These are phyloP conservation scores for Botrytis elliptica DNA, from an alignment of 2,329 filamentous ascomycete species.

Conservation along the genomic window DNA sequence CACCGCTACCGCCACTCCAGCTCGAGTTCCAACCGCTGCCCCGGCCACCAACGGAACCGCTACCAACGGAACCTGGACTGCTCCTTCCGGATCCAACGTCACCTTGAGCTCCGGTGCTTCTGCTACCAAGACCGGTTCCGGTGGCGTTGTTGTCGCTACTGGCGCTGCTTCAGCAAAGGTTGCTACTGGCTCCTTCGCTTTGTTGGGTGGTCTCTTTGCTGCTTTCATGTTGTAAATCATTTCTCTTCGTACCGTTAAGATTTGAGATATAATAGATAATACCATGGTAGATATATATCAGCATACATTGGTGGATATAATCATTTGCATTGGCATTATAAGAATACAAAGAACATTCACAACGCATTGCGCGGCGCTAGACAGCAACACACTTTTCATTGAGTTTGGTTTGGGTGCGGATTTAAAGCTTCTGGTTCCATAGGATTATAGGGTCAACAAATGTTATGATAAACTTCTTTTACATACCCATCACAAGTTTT, in stretches of 20 bases:
- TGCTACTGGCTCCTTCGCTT: conserved; percentile 1
- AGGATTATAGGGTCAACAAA: conserved; percentile 12
- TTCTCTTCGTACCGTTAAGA: background rate
- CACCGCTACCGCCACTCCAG: background rate
- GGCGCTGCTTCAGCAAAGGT: background rate
- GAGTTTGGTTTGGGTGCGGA: background rate
- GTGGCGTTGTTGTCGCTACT: background rate
- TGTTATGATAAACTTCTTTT: conserved; percentile 16
- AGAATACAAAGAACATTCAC: conserved; percentile 1
- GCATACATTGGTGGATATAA: background rate
- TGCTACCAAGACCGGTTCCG: background rate
- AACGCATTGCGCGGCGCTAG: conserved; percentile 4
- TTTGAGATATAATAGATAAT: conserved; percentile 2
- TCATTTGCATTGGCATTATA: background rate
- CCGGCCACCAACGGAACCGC: background rate
- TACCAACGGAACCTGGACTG: conserved; percentile 12
- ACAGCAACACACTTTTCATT: background rate
- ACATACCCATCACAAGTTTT: background rate
- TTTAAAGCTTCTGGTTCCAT: conserved; percentile 15
- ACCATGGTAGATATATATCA: background rate
- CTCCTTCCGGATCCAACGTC: background rate
- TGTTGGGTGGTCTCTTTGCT: conserved; percentile 6
- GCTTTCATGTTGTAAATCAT: conserved; percentile 15
- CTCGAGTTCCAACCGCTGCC: background rate
- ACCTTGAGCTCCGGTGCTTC: background rate